Evolutionary conservation across 352 stramenopile genomes (phyloP).

Genomic region (Phytophthora cryptogea): DNA sequence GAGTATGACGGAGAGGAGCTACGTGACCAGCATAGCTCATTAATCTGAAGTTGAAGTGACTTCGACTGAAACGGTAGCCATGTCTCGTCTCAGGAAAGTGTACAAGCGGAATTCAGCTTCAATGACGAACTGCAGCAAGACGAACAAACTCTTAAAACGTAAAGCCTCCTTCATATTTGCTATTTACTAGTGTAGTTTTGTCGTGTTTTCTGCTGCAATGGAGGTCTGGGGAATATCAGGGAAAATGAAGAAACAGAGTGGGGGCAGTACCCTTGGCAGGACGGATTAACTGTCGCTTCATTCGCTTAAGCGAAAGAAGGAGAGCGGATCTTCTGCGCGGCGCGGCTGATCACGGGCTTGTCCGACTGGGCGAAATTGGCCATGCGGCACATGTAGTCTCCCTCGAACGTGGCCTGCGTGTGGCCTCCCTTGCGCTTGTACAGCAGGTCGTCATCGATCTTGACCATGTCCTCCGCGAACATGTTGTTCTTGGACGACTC

Average conservation of each 20-base stretch:
- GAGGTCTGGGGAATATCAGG: conserved; percentile 18
- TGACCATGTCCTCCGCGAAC: conserved; percentile 72
- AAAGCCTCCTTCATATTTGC: conserved; percentile 25
- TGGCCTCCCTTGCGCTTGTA: conserved; percentile 86
- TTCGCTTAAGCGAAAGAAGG: conserved; percentile 68
- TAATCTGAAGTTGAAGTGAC: conserved; percentile 31
- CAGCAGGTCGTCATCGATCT: conserved; percentile 71
- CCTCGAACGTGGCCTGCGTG: conserved; percentile 86
- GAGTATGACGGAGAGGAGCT: conserved; percentile 19
- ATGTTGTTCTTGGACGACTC: conserved; percentile 75
- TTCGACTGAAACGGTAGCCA: conserved; percentile 6
- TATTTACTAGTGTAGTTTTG: conserved; percentile 34
- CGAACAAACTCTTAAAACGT: conserved; percentile 6
- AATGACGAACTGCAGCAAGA: background rate
- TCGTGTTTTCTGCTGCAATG: conserved; percentile 30
- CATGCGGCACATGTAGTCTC: conserved; percentile 87
- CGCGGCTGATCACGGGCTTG: conserved; percentile 46
- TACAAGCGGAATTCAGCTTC: background rate
- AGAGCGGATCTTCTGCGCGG: conserved; percentile 70
- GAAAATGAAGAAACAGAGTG: conserved; percentile 14
- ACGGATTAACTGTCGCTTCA: conserved; percentile 10
- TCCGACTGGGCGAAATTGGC: conserved; percentile 71
- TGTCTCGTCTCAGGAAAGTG: conserved; percentile 15
- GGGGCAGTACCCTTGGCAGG: background rate
- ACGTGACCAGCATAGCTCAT: conserved; percentile 11